Evolutionary conservation across 352 stramenopile genomes (phyloP).

Genomic region (Pythium vanterpoolii): DNA sequence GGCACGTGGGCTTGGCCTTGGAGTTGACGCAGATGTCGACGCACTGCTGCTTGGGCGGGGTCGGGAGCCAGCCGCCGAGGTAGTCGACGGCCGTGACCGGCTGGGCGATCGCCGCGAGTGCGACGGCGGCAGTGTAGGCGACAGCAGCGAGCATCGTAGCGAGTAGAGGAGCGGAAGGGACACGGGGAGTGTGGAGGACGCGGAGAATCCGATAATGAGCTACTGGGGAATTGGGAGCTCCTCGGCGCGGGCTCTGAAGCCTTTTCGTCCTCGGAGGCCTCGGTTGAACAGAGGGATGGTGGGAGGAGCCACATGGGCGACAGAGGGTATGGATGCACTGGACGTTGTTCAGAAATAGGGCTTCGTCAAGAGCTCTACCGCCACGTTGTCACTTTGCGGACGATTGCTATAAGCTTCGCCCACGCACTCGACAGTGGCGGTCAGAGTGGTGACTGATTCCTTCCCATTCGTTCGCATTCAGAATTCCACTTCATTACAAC

Average conservation of each 20-base stretch:
- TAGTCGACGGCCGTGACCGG: conserved; percentile 58
- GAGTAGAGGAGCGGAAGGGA: conserved; percentile 5
- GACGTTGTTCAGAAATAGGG: too few species aligned
- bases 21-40: conserved; percentile 73
- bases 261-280: too few species aligned
- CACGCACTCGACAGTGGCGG: not conserved
- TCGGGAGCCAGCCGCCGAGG: conserved; percentile 51
- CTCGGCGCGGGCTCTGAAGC: too few species aligned
- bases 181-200: not conserved
- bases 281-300: too few species aligned
- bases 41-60: conserved; percentile 44
- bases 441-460: not conserved
- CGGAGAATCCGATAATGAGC: conserved; percentile 9
- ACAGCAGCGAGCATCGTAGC: conserved; percentile 55
- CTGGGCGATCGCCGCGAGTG: conserved; percentile 45
- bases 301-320: too few species aligned
- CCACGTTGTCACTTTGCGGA: too few species aligned
- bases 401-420: not conserved
- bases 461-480: not conserved
- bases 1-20: conserved; percentile 50
- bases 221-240: not conserved
- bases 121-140: conserved; percentile 26
- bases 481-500: not conserved
- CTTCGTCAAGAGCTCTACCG: too few species aligned
- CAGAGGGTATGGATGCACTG: too few species aligned